phyloP scores from a whole-genome alignment of 2,329 filamentous ascomycete genomes.

The Cordyceps cicadae region DNA sequence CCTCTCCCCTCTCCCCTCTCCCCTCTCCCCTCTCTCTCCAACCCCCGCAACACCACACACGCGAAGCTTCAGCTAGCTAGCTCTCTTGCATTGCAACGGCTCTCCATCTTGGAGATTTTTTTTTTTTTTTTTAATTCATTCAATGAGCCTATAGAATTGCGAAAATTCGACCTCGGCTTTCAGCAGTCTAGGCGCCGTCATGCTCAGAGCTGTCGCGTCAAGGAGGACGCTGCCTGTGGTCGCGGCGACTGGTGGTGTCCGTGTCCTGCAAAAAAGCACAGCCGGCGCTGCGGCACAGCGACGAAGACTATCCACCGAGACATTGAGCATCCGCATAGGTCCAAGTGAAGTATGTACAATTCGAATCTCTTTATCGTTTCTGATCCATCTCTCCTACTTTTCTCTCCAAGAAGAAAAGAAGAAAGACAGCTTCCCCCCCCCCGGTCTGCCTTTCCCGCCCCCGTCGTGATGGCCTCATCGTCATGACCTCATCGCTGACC shows the following conservation, averaged over 20 bases:
- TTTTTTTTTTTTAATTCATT: not conserved
- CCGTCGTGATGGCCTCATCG: no score
- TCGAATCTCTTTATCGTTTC: not conserved
- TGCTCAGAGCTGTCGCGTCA: not conserved
- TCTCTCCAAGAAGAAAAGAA: not conserved
- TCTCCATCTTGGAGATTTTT: not conserved
- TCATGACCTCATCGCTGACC: not conserved
- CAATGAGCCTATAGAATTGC: not conserved
- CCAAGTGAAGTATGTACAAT: slow-evolving; percentile 11
- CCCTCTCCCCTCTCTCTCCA: not conserved
- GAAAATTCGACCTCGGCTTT: not conserved
- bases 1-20: no score
- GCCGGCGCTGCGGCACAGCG: not conserved
- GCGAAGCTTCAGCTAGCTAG: not conserved
- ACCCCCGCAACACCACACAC: not conserved
- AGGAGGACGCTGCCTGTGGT: not conserved
- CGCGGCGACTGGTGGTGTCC: not conserved
- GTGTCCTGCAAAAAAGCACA: slow-evolving; percentile 5
- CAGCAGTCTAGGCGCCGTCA: not conserved
- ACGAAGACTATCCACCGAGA: slow-evolving; percentile 10
- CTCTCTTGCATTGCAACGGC: no score
- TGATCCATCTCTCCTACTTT: no score
- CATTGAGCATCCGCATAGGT: slow-evolving; percentile 15
- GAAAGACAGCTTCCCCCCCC: no score
- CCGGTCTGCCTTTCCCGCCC: no score